Percentiles rank a stretch among this genome's conserved stretches.
These are phyloP conservation scores for Fusarium lateritium DNA, from an alignment of 2,329 filamentous ascomycete genomes.

Conservation along the genomic window DNA sequence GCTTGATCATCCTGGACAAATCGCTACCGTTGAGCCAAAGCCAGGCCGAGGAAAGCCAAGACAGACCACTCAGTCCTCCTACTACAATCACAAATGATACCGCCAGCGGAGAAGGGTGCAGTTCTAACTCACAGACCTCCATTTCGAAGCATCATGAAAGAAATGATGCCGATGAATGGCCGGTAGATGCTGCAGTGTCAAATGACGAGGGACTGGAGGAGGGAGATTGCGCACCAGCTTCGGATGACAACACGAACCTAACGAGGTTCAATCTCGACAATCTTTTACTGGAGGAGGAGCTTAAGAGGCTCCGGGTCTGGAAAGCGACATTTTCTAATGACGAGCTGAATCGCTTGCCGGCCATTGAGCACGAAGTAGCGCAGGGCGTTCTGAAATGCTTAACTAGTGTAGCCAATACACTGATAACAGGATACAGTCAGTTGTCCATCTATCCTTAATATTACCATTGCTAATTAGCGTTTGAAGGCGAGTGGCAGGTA, in stretches of 20 bases:
- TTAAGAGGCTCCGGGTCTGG: conserved; percentile 19
- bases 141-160: background rate
- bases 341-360: conserved; percentile 6
- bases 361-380: conserved; percentile 10
- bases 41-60: background rate
- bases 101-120: background rate
- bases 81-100: conserved; percentile 9
- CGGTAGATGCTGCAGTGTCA: background rate
- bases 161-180: background rate
- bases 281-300: conserved; percentile 7
- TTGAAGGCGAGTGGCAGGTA: background rate
- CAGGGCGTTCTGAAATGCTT: conserved; percentile 8
- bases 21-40: background rate
- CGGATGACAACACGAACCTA: background rate
- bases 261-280: conserved; percentile 3
- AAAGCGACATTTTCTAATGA: conserved; percentile 17
- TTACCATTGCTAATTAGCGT: background rate
- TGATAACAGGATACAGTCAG: conserved; percentile 12
- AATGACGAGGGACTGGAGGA: background rate
- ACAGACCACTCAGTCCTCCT: conserved; percentile 5
- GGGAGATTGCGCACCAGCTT: background rate
- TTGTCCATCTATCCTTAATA: background rate
- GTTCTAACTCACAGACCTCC: background rate
- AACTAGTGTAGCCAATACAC: background rate
- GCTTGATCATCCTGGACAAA: background rate